Evolutionary conservation across 306 rosid species (phyloP).

Genomic region (Pterocarpus santalinus): DNA sequence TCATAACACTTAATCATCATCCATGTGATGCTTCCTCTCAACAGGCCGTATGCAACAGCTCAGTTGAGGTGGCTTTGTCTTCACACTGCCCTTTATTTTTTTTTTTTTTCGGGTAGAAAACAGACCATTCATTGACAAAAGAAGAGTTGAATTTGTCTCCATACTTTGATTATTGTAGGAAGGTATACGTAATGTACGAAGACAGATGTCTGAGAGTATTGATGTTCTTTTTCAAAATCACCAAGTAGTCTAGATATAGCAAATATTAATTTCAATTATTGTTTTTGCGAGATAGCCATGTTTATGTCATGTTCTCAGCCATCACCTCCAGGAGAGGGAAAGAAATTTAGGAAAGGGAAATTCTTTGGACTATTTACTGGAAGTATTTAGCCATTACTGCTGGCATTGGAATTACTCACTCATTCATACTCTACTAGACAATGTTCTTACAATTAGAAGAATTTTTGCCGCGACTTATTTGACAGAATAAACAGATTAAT

Average conservation of each 20-base stretch:
- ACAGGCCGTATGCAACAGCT: slow-evolving; percentile 29
- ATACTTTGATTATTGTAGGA: slow-evolving; percentile 12
- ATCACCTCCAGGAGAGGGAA: neutral
- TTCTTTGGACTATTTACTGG: neutral
- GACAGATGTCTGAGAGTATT: neutral
- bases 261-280: too few relatives aligned
- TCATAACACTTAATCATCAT: slow-evolving; percentile 9
- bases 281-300: neutral
- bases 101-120: neutral
- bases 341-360: neutral
- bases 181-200: neutral
- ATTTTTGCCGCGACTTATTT: too few relatives aligned
- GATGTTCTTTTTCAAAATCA: neutral
- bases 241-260: neutral
- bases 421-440: neutral
- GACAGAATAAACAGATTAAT: too few relatives aligned
- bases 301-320: slow-evolving; percentile 8
- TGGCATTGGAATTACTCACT: neutral
- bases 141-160: slow-evolving; percentile 28
- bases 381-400: neutral
- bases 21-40: slow-evolving; percentile 47
- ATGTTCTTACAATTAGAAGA: too few relatives aligned
- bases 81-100: neutral
- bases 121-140: slow-evolving; percentile 24
- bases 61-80: slow-evolving; percentile 47